Evolutionary conservation across 1,284 basidiomycete species (phyloP).

Genomic region (Pholiota adiposa): DNA sequence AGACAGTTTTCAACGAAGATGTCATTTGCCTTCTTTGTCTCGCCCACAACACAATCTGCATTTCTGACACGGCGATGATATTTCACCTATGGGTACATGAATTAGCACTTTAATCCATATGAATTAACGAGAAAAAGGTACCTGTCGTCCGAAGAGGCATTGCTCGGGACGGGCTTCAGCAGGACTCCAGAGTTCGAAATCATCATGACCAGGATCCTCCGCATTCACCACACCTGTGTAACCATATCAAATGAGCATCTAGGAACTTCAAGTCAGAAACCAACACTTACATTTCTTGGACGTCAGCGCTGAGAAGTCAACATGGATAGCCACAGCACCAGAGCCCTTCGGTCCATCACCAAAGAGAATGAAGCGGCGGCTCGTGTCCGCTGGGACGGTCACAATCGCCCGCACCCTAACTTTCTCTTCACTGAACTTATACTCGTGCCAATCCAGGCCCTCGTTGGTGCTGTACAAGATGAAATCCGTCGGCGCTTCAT

Average conservation of each 20-base stretch:
- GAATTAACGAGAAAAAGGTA: slow-evolving; percentile 28
- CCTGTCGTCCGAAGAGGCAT: slow-evolving; percentile 88
- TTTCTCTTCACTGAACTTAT: slow-evolving; percentile 78
- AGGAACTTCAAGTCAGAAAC: not conserved
- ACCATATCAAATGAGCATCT: slow-evolving; percentile 16
- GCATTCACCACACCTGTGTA: slow-evolving; percentile 66
- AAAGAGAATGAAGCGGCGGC: slow-evolving; percentile 88
- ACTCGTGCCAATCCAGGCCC: slow-evolving; percentile 87
- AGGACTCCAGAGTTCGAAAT: slow-evolving; percentile 96
- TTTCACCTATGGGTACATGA: slow-evolving; percentile 58
- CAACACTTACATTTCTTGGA: slow-evolving; percentile 67
- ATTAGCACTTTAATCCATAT: not conserved
- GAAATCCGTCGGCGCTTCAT: slow-evolving; percentile 91
- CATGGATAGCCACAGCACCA: slow-evolving; percentile 72
- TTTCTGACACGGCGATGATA: slow-evolving; percentile 88
- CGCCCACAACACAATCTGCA: slow-evolving; percentile 82
- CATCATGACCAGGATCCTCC: slow-evolving; percentile 79
- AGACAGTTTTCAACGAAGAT: slow-evolving; percentile 73
- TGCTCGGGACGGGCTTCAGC: slow-evolving; percentile 80
- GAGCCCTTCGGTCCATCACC: slow-evolving; percentile 61
- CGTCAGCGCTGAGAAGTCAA: slow-evolving; percentile 89
- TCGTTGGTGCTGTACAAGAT: slow-evolving; percentile 91
- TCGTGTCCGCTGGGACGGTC: slow-evolving; percentile 91
- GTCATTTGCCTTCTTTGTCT: slow-evolving; percentile 56
- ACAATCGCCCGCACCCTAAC: slow-evolving; percentile 82